These are phyloP conservation scores for Ulota crispa DNA, from an alignment of 225 moss, liverwort and hornwort species.

Conservation along the genomic window DNA sequence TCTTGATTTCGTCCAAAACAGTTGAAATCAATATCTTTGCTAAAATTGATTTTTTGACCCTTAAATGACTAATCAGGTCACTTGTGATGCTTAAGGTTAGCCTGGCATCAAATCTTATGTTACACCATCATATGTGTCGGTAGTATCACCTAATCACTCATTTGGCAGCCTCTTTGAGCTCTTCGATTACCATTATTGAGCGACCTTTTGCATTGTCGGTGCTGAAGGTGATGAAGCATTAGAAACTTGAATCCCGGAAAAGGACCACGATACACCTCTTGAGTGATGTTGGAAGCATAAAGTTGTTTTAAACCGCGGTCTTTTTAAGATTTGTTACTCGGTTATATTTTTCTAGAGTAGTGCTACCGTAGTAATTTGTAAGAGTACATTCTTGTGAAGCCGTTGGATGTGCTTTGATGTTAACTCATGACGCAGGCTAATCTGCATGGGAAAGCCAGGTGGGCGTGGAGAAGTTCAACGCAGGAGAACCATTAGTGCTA, in stretches of 20 bases:
- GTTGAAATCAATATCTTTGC: neutral
- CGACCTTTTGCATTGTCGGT: neutral
- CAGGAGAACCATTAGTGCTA: conserved; percentile 65
- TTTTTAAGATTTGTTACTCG: neutral
- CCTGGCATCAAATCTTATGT: neutral
- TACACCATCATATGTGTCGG: neutral
- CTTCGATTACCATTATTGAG: neutral
- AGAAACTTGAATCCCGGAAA: neutral
- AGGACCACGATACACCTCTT: neutral
- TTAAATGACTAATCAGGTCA: neutral
- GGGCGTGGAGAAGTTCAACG: conserved; percentile 86
- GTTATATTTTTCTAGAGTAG: neutral
- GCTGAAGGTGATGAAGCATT: conserved; percentile 1
- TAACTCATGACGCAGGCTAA: conserved; percentile 63
- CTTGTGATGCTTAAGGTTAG: neutral
- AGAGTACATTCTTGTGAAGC: conserved; percentile 28
- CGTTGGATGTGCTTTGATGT: conserved; percentile 59
- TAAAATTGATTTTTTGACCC: neutral
- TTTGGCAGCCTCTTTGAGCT: neutral
- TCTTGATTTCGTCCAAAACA: neutral
- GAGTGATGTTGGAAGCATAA: conserved; percentile 4
- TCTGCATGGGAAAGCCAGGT: conserved; percentile 88
- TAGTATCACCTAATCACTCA: neutral
- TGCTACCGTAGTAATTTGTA: conserved; percentile 1
- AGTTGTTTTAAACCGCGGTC: neutral